Conservation (phyloP, 192 early-diverging fungal species). For the Backusella psychrophila region DNA sequence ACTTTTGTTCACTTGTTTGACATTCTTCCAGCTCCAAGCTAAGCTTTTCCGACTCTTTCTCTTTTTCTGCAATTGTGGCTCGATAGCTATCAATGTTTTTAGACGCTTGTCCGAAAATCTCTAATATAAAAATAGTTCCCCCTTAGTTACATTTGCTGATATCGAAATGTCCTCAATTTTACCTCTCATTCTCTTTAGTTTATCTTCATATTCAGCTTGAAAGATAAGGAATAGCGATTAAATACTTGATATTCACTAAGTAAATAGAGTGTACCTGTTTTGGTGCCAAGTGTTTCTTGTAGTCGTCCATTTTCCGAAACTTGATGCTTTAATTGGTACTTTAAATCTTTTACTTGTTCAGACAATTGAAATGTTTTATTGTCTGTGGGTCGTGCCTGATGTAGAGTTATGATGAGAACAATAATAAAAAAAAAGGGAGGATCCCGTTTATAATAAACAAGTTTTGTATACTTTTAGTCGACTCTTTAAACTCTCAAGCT, state of each 20-base stretch:
- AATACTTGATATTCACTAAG: not conserved
- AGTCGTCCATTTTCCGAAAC: constrained; percentile 10
- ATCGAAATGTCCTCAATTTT: not conserved
- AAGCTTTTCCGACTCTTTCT: constrained; percentile 39
- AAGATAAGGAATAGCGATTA: not conserved
- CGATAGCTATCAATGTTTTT: constrained; percentile 54
- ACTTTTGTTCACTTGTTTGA: constrained; percentile 27
- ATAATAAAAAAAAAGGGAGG: not conserved
- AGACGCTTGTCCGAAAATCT: constrained; percentile 54
- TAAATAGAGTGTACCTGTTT: constrained; percentile 11
- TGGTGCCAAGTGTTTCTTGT: constrained; percentile 15
- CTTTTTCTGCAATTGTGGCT: constrained; percentile 44
- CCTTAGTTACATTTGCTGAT: not conserved
- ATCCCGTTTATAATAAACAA: not conserved
- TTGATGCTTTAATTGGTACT: constrained; percentile 14
- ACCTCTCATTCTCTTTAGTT: constrained; percentile 59
- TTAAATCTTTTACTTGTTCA: constrained; percentile 26
- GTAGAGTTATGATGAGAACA: not conserved
- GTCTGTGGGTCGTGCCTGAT: not conserved
- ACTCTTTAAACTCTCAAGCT: constrained; percentile 15
- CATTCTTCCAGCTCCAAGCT: constrained; percentile 33
- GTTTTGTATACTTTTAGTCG: constrained; percentile 17
- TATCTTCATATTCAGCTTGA: constrained; percentile 53
- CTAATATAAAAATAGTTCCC: constrained; percentile 5
- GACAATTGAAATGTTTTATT: constrained; percentile 23